Evolutionary conservation across 2,329 filamentous ascomycete genomes (phyloP).

Genomic region (Xylariaceae sp.): DNA sequence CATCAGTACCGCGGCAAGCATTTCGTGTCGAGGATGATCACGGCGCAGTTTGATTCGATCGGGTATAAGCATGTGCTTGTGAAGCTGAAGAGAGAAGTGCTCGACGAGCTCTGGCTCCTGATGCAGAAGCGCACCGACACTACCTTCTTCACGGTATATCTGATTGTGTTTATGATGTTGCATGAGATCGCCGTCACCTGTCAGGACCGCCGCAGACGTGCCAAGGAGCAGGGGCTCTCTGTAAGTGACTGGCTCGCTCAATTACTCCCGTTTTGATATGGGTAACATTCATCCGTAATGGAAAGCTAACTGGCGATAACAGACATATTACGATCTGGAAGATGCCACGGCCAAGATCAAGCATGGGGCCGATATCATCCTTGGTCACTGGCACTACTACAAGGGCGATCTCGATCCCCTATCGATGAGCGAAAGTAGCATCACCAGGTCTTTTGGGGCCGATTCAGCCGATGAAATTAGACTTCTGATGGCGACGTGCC

Average conservation of each 20-base stretch:
- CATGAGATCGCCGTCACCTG: constrained; percentile 34
- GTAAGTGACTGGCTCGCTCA: constrained; percentile 21
- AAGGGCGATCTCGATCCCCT: constrained; percentile 34
- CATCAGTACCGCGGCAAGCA: constrained; percentile 25
- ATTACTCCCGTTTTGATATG: background rate
- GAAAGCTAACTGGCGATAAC: constrained; percentile 27
- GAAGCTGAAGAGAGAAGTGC: constrained; percentile 22
- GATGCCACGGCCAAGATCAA: constrained; percentile 35
- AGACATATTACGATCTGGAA: constrained; percentile 19
- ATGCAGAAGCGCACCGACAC: constrained; percentile 27
- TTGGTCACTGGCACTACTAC: constrained; percentile 48
- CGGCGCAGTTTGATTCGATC: constrained; percentile 31
- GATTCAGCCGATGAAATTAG: constrained; percentile 32
- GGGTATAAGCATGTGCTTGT: constrained; percentile 22
- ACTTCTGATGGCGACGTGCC: constrained; percentile 31
- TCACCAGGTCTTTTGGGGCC: constrained; percentile 24
- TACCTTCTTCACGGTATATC: constrained; percentile 29
- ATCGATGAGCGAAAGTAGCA: constrained; percentile 24
- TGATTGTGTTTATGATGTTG: constrained; percentile 31
- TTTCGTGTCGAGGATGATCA: constrained; percentile 35
- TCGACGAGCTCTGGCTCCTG: constrained; percentile 27
- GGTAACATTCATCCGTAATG: constrained; percentile 8
- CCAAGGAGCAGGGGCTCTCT: constrained; percentile 32
- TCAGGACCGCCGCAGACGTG: constrained; percentile 34
- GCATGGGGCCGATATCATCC: constrained; percentile 40